Conservation (phyloP, 2,329 filamentous ascomycete species). For the Septoria petroselini region DNA sequence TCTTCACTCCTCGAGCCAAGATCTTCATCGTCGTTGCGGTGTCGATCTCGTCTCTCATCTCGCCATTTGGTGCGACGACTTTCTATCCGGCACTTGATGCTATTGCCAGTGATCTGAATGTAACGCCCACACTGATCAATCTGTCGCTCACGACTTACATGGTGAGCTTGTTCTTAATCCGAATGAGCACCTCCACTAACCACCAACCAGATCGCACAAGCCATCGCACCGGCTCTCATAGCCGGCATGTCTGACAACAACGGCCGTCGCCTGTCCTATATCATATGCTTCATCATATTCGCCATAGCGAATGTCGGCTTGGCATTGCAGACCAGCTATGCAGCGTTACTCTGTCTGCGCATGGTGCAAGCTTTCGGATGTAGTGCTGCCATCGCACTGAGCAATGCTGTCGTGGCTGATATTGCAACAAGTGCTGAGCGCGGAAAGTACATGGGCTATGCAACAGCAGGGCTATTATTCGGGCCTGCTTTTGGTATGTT, state of each 20-base stretch:
- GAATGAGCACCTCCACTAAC: background rate
- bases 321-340: conserved; percentile 30
- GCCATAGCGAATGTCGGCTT: conserved; percentile 30
- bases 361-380: conserved; percentile 44
- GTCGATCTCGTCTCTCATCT: conserved; percentile 32
- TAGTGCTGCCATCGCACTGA: conserved; percentile 41
- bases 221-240: conserved; percentile 39
- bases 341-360: conserved; percentile 30
- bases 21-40: conserved; percentile 32
- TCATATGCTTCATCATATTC: conserved; percentile 34
- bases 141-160: conserved; percentile 59
- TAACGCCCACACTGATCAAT: conserved; percentile 46
- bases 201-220: conserved; percentile 48
- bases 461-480: conserved; percentile 25
- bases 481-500: conserved; percentile 24
- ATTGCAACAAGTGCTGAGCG: conserved; percentile 38
- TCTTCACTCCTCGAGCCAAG: conserved; percentile 30
- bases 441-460: conserved; percentile 42
- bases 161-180: conserved; percentile 30
- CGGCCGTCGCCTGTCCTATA: conserved; percentile 30
- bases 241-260: conserved; percentile 32
- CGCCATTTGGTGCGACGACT: conserved; percentile 42
- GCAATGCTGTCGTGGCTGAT: conserved; percentile 38
- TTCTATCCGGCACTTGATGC: conserved; percentile 55
- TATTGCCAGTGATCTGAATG: conserved; percentile 49